These are phyloP conservation scores for Hypsizygus marmoreus DNA, from an alignment of 768 basidiomycete genomes.

Conservation along the genomic window DNA sequence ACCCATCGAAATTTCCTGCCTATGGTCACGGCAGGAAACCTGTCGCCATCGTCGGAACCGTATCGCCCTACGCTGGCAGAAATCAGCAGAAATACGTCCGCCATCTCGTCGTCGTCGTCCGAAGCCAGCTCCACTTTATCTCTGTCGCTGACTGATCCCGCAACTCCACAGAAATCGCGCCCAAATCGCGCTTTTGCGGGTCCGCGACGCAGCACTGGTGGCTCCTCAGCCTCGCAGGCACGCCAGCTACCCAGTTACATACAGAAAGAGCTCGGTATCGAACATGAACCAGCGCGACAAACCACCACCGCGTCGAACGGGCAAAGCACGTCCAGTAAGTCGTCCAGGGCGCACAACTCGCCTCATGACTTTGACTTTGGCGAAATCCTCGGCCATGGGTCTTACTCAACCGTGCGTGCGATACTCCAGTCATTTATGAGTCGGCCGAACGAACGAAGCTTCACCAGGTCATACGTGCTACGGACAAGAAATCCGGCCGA, in stretches of 20 bases:
- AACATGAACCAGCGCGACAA: conserved; percentile 4
- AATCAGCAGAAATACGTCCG: conserved; percentile 75
- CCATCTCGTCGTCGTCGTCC: conserved; percentile 69
- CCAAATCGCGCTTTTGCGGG: conserved; percentile 68
- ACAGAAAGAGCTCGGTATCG: conserved; percentile 52
- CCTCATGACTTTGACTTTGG: conserved; percentile 75
- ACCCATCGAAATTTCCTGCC: not conserved
- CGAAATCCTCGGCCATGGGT: conserved; percentile 76
- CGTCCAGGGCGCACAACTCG: conserved; percentile 44
- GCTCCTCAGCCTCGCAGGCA: conserved; percentile 38
- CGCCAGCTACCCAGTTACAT: conserved; percentile 49
- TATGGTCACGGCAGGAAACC: conserved; percentile 10
- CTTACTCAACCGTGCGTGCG: conserved; percentile 80
- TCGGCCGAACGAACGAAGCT: not conserved
- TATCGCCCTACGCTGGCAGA: conserved; percentile 61
- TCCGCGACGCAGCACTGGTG: conserved; percentile 58
- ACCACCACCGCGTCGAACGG: conserved; percentile 1
- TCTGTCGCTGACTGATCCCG: conserved; percentile 39
- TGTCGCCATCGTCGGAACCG: conserved; percentile 12
- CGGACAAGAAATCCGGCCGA: conserved; percentile 57
- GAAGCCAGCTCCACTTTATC: conserved; percentile 44
- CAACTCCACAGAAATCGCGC: conserved; percentile 27
- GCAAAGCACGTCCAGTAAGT: conserved; percentile 13
- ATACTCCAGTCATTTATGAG: conserved; percentile 13
- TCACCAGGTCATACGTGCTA: conserved; percentile 43